Percentiles rank a stretch among this genome's conserved stretches.
These are phyloP conservation scores for Diplodia sapinea DNA, from an alignment of 2,329 filamentous ascomycete species.

Conservation along the genomic window DNA sequence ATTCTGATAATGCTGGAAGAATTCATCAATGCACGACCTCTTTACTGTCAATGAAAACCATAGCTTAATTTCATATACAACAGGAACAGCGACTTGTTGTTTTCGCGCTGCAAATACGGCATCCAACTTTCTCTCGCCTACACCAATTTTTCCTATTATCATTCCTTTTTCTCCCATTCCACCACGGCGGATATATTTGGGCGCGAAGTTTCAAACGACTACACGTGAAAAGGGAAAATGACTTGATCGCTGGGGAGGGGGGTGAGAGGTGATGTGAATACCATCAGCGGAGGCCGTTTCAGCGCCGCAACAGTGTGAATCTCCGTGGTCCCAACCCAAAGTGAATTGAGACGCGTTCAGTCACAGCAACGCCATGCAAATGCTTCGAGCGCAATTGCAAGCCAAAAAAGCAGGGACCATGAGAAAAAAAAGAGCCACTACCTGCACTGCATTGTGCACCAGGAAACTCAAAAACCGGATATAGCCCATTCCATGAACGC, in stretches of 20 bases:
- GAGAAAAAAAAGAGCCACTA: background rate
- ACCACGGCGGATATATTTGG: slow-evolving; percentile 6
- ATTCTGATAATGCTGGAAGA: too few species aligned
- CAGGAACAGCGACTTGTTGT: slow-evolving; percentile 9
- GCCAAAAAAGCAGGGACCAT: slow-evolving; percentile 9
- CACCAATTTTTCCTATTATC: slow-evolving; percentile 9
- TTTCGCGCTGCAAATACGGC: slow-evolving; percentile 5
- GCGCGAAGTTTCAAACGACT: slow-evolving; percentile 2
- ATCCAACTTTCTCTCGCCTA: slow-evolving; percentile 26
- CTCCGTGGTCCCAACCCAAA: slow-evolving; percentile 16
- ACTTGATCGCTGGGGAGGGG: background rate
- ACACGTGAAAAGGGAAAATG: slow-evolving; percentile 12
- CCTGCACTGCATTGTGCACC: slow-evolving; percentile 14
- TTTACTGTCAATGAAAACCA: slow-evolving; percentile 10
- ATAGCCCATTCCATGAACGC: slow-evolving; percentile 27
- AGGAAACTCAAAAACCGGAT: slow-evolving; percentile 24
- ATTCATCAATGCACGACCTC: background rate
- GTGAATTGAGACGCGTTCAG: slow-evolving; percentile 25
- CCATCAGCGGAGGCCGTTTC: slow-evolving; percentile 25
- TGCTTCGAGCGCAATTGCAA: slow-evolving; percentile 23
- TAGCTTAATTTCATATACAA: slow-evolving; percentile 16
- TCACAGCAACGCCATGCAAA: slow-evolving; percentile 27
- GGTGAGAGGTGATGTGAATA: background rate
- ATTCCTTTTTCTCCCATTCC: slow-evolving; percentile 1
- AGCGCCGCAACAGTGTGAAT: slow-evolving; percentile 22